Percentiles rank a stretch among this genome's conserved stretches.
Conservation (phyloP, 2,329 filamentous ascomycete species). For the Achaetomium macrosporum region DNA sequence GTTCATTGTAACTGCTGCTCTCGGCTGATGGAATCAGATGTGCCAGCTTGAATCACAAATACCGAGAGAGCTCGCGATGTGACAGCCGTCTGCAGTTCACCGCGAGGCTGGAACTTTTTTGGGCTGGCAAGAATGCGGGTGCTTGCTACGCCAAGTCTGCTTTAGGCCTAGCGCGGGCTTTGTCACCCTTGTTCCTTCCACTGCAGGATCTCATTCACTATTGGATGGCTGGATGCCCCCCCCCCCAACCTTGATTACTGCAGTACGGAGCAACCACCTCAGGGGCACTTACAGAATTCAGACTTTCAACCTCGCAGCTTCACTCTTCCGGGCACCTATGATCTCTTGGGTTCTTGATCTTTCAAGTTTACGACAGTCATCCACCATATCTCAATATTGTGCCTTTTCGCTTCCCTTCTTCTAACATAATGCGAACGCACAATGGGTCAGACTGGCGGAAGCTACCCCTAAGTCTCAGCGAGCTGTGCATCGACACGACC, state of each 20-base stretch:
- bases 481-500: constrained; percentile 91
- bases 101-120: constrained; percentile 45
- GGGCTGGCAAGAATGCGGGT: constrained; percentile 17
- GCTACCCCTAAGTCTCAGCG: constrained; percentile 72
- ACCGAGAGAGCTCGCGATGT: background rate
- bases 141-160: constrained; percentile 24
- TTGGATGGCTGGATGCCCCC: too few species aligned
- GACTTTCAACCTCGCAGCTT: too few species aligned
- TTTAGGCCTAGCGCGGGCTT: constrained; percentile 23
- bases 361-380: background rate
- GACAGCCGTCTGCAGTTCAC: constrained; percentile 13
- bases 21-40: constrained; percentile 11
- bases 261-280: too few species aligned
- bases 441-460: constrained; percentile 76
- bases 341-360: background rate
- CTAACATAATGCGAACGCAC: constrained; percentile 7
- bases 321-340: too few species aligned
- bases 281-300: too few species aligned
- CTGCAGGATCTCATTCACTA: too few species aligned
- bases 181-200: background rate
- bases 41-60: constrained; percentile 5
- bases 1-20: constrained; percentile 56
- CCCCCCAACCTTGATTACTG: too few species aligned
- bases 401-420: background rate
- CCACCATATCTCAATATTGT: background rate